Evolutionary conservation across 129 eudicot genomes (phyloP), one percentile per base, ranked within the genome.

Genomic region (Lactuca saligna): DNA sequence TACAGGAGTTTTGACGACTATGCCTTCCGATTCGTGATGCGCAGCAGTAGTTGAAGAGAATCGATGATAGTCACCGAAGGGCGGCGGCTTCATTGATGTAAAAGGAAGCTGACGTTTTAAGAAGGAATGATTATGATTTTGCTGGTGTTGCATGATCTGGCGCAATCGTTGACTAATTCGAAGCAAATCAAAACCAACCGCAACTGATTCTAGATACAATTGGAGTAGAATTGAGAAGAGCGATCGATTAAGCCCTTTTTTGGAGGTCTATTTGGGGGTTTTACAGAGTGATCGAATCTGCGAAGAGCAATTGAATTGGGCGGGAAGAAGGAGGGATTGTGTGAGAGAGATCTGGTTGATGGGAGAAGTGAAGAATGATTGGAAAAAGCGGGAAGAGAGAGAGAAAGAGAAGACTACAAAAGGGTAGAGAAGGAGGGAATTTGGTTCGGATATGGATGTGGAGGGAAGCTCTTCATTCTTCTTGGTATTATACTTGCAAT

Each of bases 391-490:
- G 82, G 81, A 60, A 66, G 78, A 63, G 75, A 79, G 75, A 60
- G 77, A 62, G 48, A 67, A 49, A 7, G 58, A 73, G 71, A 29
- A 39, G 29, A 25, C 29, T 25, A 25, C 29, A 25, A 25, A 25
- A 42, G 13, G 49, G 13, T 42, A 9, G 49, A 17, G 82, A 56
- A 80, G 80, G 90, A 80, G 97, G 94, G 91, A 91, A 91, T 88
- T 85, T 88, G 96, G 97, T 91, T 91, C 90, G 82, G 96, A 91
- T 85, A 85, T 79, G 80, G 90, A 85, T 88, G 88, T 88, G 97
- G 97, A 91, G 97, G 97, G 97, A 91, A 91, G 73, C 51, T 57
- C 62, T 56, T 13, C 13, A 0, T 62, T 59, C 32, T 39, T 58
- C 25, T 50, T 65, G 46, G 61, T 55, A 10, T 37, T 66, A 0